Percentiles rank a stretch among this genome's conserved stretches.
phyloP scores from a whole-genome alignment of 179 eudicot species.

The Drosera spatulata region DNA sequence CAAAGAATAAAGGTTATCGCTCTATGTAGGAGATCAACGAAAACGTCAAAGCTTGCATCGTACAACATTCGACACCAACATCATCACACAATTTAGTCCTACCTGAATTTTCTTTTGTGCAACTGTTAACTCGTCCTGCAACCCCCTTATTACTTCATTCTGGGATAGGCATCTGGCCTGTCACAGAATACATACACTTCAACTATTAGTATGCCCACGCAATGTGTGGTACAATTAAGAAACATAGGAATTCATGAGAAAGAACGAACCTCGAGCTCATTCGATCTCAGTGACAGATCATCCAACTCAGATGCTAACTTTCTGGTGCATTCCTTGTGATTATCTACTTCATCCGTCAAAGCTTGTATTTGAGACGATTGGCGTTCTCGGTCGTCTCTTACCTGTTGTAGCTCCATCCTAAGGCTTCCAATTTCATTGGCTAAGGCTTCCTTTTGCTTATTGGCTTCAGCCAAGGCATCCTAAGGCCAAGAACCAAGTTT shows the following conservation, averaged over 20 bases:
- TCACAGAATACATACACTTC: slow-evolving; percentile 8
- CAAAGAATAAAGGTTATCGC: no score
- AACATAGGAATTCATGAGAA: background rate
- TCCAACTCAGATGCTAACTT: slow-evolving; percentile 49
- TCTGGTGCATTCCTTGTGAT: slow-evolving; percentile 41
- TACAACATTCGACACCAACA: no score
- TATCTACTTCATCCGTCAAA: slow-evolving; percentile 32
- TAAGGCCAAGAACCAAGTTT: no score
- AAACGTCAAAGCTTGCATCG: background rate
- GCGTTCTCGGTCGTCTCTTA: slow-evolving; percentile 59
- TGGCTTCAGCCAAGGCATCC: slow-evolving; percentile 24
- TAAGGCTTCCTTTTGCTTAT: slow-evolving; percentile 36
- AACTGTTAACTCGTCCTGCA: slow-evolving; percentile 59
- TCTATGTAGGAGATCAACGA: background rate
- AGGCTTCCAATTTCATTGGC: slow-evolving; percentile 32
- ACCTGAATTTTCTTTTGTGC: slow-evolving; percentile 78
- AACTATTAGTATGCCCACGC: no score
- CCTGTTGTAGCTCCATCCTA: slow-evolving; percentile 48
- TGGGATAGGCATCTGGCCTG: slow-evolving; percentile 68
- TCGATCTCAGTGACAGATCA: slow-evolving; percentile 29
- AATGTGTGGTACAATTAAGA: background rate
- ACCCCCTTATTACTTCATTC: slow-evolving; percentile 44
- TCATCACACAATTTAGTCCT: slow-evolving; percentile 1
- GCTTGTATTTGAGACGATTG: slow-evolving; percentile 26
- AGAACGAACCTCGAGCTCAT: slow-evolving; percentile 50